Conservation (phyloP, 768 basidiomycete species). For the Austroboletus festivus region DNA sequence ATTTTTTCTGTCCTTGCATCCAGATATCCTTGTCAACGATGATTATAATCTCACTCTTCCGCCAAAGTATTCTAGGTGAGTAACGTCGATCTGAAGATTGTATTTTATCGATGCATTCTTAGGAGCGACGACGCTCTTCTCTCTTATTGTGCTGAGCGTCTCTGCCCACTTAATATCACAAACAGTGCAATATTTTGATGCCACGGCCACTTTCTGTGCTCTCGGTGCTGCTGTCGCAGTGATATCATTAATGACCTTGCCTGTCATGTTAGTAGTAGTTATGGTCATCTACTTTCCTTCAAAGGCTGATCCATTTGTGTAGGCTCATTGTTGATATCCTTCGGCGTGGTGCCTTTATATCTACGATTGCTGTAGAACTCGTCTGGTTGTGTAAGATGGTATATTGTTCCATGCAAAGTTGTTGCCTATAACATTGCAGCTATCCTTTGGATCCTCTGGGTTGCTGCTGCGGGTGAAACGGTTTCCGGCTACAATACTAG, state of each 20-base stretch:
- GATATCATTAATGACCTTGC: constrained; percentile 30
- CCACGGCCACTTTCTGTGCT: constrained; percentile 21
- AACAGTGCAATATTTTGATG: constrained; percentile 4
- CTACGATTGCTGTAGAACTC: constrained; percentile 38
- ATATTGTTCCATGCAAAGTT: neutral
- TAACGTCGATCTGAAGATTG: neutral
- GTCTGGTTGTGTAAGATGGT: constrained; percentile 34
- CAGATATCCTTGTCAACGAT: constrained; percentile 6
- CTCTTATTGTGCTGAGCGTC: constrained; percentile 32
- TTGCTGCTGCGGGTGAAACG: constrained; percentile 34
- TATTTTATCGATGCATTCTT: constrained; percentile 1
- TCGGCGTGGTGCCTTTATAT: constrained; percentile 37
- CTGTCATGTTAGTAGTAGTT: constrained; percentile 25
- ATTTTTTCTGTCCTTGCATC: neutral
- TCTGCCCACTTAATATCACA: constrained; percentile 27
- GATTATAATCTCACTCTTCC: constrained; percentile 12
- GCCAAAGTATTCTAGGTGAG: constrained; percentile 24
- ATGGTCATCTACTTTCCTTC: neutral
- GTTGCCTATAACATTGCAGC: constrained; percentile 15
- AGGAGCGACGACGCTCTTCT: constrained; percentile 22
- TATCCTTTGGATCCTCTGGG: constrained; percentile 39
- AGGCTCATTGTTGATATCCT: constrained; percentile 36
- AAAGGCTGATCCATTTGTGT: neutral
- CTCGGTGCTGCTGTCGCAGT: constrained; percentile 29
- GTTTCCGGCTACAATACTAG: neutral